Conservation (phyloP, 2,329 filamentous ascomycete genomes). For the Colletotrichum filicis region DNA sequence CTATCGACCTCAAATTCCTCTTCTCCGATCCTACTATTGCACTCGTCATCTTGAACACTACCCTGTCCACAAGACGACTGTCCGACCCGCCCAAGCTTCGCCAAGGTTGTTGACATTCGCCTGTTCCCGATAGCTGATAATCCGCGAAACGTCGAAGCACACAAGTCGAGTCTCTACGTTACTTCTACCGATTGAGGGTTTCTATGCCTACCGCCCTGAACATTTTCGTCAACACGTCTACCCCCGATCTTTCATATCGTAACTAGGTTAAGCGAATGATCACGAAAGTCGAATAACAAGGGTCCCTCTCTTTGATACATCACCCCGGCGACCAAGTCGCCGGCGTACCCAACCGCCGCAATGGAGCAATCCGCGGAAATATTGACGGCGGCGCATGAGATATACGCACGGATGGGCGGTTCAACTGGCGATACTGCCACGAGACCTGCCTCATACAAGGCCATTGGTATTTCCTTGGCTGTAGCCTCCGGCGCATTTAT, state of each 20-base stretch:
- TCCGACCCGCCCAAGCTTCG: conserved; percentile 10
- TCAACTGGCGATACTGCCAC: conserved; percentile 36
- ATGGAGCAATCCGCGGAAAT: conserved; percentile 32
- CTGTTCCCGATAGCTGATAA: background rate
- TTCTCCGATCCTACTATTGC: background rate
- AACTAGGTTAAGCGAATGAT: conserved; percentile 20
- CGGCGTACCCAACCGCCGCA: conserved; percentile 7
- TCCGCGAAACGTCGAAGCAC: background rate
- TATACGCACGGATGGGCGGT: conserved; percentile 34
- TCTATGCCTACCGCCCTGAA: conserved; percentile 2
- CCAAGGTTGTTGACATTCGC: conserved; percentile 33
- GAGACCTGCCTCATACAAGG: conserved; percentile 75
- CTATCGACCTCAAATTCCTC: background rate
- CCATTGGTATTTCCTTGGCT: conserved; percentile 86
- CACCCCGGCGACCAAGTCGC: conserved; percentile 29
- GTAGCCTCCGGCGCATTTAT: conserved; percentile 92
- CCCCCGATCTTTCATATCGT: background rate
- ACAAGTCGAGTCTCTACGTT: background rate
- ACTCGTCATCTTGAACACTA: background rate
- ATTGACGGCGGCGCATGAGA: conserved; percentile 28
- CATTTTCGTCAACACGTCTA: background rate
- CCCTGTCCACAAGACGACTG: background rate
- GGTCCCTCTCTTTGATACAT: conserved; percentile 3
- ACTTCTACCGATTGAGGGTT: background rate
- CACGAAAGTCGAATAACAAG: conserved; percentile 19